Base-by-base conservation (phyloP, 352 stramenopile genomes). In the Phytophthora syringae region DNA sequence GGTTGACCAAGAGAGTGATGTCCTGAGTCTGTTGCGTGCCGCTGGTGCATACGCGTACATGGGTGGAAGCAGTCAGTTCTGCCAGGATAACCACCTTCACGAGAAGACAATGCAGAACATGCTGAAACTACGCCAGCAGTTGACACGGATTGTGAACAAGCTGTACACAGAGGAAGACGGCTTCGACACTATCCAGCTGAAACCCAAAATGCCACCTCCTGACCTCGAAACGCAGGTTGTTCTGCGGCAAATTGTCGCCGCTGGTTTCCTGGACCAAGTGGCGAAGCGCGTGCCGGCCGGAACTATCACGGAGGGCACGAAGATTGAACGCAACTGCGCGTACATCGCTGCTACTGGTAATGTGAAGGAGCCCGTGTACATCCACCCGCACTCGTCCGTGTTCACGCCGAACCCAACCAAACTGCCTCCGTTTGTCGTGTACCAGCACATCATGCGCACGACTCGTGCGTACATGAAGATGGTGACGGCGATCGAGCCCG, bases 401-500 rank as follows among this genome's bases (percentile, higher is more conserved):
- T 95, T 95, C 60, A 89, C 85, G 32, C 79, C 80, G 0, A 80
- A 93, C 53, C 74, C 87, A 40, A 66, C 59, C 28, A 89, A 88
- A 52, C 60, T 95, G 40, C 83, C 87, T 12, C 32, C 60, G 42
- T 94, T 89, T 61, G 84, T 94, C 7, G 85, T 93, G 28, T 95
- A 92, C 60, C 80, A 91, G 45, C 72, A 86, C 61, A 87, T 95
- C 55, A 84, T 87, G 76, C 84, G 84, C 37, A 90, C 86, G 3
- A 84, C 77, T 15, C 82, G 83, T 54, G 83, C 84, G 51, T 98
- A 98, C 81, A 98, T 99, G 94, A 98, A 95, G 63, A 98, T 90
- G 63, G 97, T 99, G 22, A 99, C 97, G 9, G 94, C 97, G 1
- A 94, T 99, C 13, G 97, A 99, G 60, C 92, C 95, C 6, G 86